Evolutionary conservation across 2,329 filamentous ascomycete species (phyloP), one percentile per base, ranked within the genome.

Genomic region (Exserohilum rostratum): DNA sequence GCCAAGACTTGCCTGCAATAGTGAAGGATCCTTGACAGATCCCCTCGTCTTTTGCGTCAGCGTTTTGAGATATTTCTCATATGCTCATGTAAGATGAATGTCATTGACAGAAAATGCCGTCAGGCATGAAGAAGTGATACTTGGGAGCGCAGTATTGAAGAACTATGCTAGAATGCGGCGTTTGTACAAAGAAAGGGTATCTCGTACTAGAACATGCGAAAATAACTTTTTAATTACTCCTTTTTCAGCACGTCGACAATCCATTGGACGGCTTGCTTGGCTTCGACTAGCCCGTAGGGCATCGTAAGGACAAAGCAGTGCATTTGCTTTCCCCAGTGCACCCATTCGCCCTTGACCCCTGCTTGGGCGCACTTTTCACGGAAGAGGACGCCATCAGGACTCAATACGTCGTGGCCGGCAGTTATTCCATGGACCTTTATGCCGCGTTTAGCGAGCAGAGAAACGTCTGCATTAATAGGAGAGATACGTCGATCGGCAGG

Each of bases 261-360:
- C 78, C 81, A 84, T 1, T 79, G 71, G 27, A 79, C 71, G 0
- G 68, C 79, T 54, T 80, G 70, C 27, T 72, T 76, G 2, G 80
- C 77, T 60, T 85, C 83, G 4, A 65, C 70, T 22, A 85, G 33
- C 0, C 77, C 76, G 58, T 82, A 85, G 2, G 74, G 70, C 40
- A 78, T 80, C 1, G 80, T 78, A 31, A 86, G 66, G 1, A 82
- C 77, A 47, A 85, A 86, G 55, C 82, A 84, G 67, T 87, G 84
- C 81, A 87, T 86, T 70, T 85, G 82, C 15, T 79, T 79, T 15
- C 83, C 78, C 84, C 84, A 87, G 9, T 83, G 74, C 35, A 87
- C 60, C 85, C 84, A 86, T 50, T 82, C 74, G 0, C 84, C 84
- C 1, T 68, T 44, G 0, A 86, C 76, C 0, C 68, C 65, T 13